Evolutionary conservation across 257 asterid species (phyloP).

Genomic region (Cordia subcordata): DNA sequence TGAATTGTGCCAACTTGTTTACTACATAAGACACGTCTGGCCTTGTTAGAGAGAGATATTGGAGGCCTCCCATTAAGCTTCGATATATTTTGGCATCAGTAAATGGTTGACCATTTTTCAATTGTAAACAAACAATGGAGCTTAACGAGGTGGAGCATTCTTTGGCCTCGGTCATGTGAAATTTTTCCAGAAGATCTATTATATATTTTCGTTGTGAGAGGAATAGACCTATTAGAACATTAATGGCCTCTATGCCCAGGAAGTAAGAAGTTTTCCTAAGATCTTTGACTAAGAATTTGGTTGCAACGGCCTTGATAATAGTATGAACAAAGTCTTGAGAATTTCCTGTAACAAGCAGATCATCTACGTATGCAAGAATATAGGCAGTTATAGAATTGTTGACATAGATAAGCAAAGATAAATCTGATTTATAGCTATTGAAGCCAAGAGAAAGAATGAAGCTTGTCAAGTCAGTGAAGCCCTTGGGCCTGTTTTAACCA

Average conservation of each 20-base stretch:
- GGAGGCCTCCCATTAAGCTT: background rate
- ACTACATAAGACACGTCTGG: background rate
- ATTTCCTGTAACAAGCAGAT: background rate
- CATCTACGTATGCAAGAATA: background rate
- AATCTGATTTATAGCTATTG: background rate
- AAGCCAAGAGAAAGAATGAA: background rate
- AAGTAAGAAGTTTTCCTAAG: background rate
- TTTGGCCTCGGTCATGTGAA: background rate
- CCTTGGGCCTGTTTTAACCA: constrained; percentile 9
- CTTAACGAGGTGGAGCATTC: background rate
- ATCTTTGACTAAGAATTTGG: background rate
- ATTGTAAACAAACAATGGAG: too few species aligned
- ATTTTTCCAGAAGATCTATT: background rate
- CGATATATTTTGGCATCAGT: background rate
- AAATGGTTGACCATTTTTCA: background rate
- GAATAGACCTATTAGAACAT: background rate
- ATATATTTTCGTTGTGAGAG: background rate
- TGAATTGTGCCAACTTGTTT: background rate
- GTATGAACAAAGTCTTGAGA: too few species aligned
- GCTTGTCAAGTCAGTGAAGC: background rate
- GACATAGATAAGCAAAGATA: background rate
- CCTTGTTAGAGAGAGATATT: background rate
- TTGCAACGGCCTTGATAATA: background rate
- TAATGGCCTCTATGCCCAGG: background rate
- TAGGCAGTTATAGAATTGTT: too few species aligned